phyloP scores from a whole-genome alignment of 2,329 filamentous ascomycete genomes.

The Canariomyces notabilis region DNA sequence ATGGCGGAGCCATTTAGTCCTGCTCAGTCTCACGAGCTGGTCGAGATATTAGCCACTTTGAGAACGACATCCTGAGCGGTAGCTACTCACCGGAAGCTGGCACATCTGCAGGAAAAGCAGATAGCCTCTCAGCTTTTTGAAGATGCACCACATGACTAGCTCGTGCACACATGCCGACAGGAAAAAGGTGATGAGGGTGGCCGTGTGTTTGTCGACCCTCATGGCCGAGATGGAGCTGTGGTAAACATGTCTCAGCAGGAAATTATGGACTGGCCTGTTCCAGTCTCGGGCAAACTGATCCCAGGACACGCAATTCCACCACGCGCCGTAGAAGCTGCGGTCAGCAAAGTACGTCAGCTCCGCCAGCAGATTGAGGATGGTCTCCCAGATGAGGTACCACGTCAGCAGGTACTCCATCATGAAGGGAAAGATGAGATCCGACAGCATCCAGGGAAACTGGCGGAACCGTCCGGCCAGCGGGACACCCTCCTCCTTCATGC shows the following conservation, averaged over 20 bases:
- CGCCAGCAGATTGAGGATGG: conserved; percentile 67
- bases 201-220: conserved; percentile 63
- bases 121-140: conserved; percentile 72
- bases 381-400: conserved; percentile 81
- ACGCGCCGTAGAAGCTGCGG: conserved; percentile 63
- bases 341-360: conserved; percentile 75
- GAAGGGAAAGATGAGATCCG: conserved; percentile 71
- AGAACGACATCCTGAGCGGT: not conserved
- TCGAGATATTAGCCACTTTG: conserved; percentile 6
- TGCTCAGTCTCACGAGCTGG: conserved; percentile 58
- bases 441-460: conserved; percentile 70
- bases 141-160: conserved; percentile 74
- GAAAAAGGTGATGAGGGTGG: conserved; percentile 71
- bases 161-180: conserved; percentile 68
- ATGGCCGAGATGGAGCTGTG: conserved; percentile 71
- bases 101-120: conserved; percentile 68
- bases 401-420: conserved; percentile 72
- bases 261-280: conserved; percentile 75
- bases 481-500: conserved; percentile 62
- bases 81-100: conserved; percentile 56
- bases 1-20: conserved; percentile 60
- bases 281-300: conserved; percentile 77
- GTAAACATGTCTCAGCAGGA: conserved; percentile 73
- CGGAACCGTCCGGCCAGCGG: conserved; percentile 55
- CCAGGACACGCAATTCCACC: conserved; percentile 63